Evolutionary conservation across 2,329 filamentous ascomycete genomes (phyloP), one percentile per base, ranked within the genome.

Genomic region (Didymella pomorum): DNA sequence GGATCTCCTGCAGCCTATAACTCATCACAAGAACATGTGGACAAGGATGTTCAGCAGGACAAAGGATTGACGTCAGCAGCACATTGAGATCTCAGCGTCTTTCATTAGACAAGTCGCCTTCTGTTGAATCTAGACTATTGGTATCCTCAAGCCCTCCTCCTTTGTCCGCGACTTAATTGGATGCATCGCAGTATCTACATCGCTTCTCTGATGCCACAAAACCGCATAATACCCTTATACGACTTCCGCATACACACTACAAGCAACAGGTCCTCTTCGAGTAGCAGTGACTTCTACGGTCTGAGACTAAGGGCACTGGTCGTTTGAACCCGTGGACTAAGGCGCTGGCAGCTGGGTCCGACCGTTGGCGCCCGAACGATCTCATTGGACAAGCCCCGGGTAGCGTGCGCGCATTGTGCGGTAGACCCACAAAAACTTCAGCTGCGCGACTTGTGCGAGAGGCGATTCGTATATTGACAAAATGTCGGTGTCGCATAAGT

Each of bases 371-470:
- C 37, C 9, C 8, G 21, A 29, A 29, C n/a, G 48, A 26, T 18
- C 12, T 44, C 23, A 56, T 50, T 50, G 52, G 45, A 12, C 39
- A 43, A 3, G n/a, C 5, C 26, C 9, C 14, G 37, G 21, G 11
- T 23, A 21, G n/a, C 18, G 20, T 56, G 45, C 45, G 52, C 39
- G 39, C 21, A 33, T 43, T 55, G 52, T 49, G 52, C 45, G 21
- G 33, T 37, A 9, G 52, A 49, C 28, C 52, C 37, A 29, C 39
- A 37, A 37, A 37, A 56, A 37, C 8, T n/a, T 16, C 18, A 20
- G 2, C 21, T 52, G 56, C 56, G 56, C 52, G 42, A 55, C 25
- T 43, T 55, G 46, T 59, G 56, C 52, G 56, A 42, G 29, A 28
- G 39, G 39, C 47, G 18, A 46, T 16, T 28, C 39, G 39, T 10